These are phyloP conservation scores for Phytophthora kernoviae DNA, from an alignment of 352 stramenopile genomes.

Conservation along the genomic window DNA sequence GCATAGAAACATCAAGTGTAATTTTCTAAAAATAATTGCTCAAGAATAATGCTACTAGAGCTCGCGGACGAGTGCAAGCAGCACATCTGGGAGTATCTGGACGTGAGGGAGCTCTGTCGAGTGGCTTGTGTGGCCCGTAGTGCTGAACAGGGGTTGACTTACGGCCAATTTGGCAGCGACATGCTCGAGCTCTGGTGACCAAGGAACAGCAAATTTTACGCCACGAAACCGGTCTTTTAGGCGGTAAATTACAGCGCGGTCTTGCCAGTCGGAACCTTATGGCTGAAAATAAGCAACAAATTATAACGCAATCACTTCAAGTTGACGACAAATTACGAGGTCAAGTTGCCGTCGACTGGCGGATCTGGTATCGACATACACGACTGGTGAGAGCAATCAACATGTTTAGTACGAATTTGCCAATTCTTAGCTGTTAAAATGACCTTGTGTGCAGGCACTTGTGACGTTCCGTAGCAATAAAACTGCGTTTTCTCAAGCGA, in stretches of 20 bases:
- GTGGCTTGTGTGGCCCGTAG: conserved; percentile 38
- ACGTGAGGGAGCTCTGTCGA: conserved; percentile 56
- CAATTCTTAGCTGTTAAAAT: conserved; percentile 4
- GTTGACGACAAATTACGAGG: conserved; percentile 1
- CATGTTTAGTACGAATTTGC: conserved; percentile 3
- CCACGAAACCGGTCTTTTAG: conserved; percentile 26
- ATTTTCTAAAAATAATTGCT: neutral
- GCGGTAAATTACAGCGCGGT: conserved; percentile 31
- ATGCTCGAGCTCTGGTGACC: conserved; percentile 31
- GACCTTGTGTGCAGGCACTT: conserved; percentile 25
- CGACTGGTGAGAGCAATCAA: conserved; percentile 35
- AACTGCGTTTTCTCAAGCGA: conserved; percentile 37
- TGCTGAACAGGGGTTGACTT: conserved; percentile 41
- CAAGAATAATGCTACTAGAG: conserved; percentile 37
- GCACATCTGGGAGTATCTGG: conserved; percentile 58
- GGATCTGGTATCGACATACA: conserved; percentile 58
- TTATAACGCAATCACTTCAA: neutral
- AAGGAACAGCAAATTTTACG: conserved; percentile 24
- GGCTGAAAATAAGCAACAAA: conserved; percentile 1
- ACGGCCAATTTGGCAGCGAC: conserved; percentile 44
- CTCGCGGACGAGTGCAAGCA: conserved; percentile 73
- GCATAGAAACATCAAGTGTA: neutral
- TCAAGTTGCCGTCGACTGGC: conserved; percentile 47
- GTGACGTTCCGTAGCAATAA: conserved; percentile 38
- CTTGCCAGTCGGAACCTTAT: conserved; percentile 41